Evolutionary conservation across 345 rosid species (phyloP).

Genomic region (Eucalyptus pauciflora): DNA sequence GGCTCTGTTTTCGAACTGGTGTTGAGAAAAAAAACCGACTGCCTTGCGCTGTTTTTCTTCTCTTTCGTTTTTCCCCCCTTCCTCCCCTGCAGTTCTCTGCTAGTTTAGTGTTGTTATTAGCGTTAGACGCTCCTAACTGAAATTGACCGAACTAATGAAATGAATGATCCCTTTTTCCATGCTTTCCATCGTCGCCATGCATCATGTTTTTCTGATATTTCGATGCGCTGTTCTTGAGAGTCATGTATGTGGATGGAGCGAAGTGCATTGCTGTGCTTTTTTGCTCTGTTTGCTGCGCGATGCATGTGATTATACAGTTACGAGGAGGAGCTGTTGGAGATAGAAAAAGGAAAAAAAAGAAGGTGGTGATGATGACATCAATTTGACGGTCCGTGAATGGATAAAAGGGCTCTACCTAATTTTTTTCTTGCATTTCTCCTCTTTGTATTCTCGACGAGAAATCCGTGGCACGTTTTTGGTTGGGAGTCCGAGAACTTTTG

Average conservation of each 20-base stretch:
- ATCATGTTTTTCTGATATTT: background rate
- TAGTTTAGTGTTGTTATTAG: background rate
- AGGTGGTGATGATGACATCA: background rate
- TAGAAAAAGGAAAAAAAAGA: background rate
- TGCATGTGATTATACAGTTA: background rate
- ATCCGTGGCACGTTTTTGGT: background rate
- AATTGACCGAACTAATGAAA: background rate
- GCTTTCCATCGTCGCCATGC: background rate
- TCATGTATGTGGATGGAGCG: background rate
- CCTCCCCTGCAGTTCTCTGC: background rate
- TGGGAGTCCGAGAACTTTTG: background rate
- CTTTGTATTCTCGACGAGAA: background rate
- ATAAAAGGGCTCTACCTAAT: background rate
- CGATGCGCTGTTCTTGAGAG: background rate
- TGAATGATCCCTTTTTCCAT: background rate
- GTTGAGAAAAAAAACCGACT: background rate
- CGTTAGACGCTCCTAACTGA: background rate
- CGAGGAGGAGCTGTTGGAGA: background rate
- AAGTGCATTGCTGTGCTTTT: background rate
- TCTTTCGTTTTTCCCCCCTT: background rate
- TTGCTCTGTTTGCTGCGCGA: background rate
- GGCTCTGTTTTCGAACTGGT: conserved; percentile 1
- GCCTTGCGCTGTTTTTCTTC: background rate
- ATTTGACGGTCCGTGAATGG: background rate
- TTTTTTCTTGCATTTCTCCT: background rate